Evolutionary conservation across 208 protist species (phyloP), one percentile per base, ranked within the genome.

Genomic region (Trypanosoma avium): DNA sequence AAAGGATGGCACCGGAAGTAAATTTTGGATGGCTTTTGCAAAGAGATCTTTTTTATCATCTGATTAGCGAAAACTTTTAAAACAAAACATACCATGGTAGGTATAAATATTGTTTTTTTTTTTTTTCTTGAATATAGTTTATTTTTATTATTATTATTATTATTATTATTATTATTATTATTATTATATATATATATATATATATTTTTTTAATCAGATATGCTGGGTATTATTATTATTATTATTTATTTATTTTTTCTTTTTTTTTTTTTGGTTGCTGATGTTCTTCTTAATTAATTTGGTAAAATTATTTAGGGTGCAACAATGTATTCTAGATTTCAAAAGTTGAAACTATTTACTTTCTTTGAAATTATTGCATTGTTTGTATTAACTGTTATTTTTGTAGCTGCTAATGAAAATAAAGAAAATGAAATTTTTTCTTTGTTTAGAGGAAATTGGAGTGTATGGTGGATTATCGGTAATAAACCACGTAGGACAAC

Each of bases 11-110:
- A 70, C 61, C 6, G 71, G 71, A n/a, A 77, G 48, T 33, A 77
- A 73, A 57, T 77, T 77, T 33, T 77, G 71, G 71, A 60, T 77
- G 57, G 21, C 56, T 3, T 77, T 71, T 61, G 62, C 56, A 9
- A 64, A 73, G 52, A 40, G 61, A 26, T 29, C 61, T 0, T 73
- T 77, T 49, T 61, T 77, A 36, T 4, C 47, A 21, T 46, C 40
- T 50, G 38, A 35, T 33, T 72, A 65, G 47, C 17, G 63, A 33
- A 2, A 55, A 17, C n/a, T 62, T 35, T 13, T 36, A 36, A 1
- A 35, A 19, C 15, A 21, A 55, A 5, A 55, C n/a, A 35, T 4
- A 55, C 27, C 9, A 8, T 27, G 21, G 30, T 26, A 15, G 21
- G 30, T 26, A 15, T 42, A 9, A n/a, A 42, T 42, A n/a, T 15